Conservation (phyloP, 768 basidiomycete genomes). For the Tricholoma hemisulphureum region DNA sequence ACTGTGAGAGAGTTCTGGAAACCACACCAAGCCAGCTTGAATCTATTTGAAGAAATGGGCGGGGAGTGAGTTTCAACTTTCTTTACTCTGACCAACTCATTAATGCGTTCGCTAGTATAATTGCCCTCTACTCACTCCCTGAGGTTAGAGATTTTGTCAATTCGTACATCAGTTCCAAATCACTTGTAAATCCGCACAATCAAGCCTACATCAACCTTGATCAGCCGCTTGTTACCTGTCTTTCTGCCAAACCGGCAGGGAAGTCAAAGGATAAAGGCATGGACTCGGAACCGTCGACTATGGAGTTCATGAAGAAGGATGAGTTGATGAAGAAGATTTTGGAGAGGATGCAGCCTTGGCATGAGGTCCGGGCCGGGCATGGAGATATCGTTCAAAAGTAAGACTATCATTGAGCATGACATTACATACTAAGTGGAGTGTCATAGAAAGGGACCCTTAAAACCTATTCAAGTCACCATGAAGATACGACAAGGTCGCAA, state of each 20-base stretch:
- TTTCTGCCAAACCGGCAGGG: constrained; percentile 34
- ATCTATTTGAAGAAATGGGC: constrained; percentile 63
- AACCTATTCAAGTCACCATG: constrained; percentile 64
- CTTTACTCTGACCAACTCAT: neutral
- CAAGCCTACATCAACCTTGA: constrained; percentile 73
- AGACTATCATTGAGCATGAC: constrained; percentile 18
- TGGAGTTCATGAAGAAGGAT: constrained; percentile 65
- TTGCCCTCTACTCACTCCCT: constrained; percentile 49
- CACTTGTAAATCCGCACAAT: constrained; percentile 64
- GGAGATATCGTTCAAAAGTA: constrained; percentile 61
- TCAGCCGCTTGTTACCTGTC: constrained; percentile 35
- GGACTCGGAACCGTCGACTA: constrained; percentile 10
- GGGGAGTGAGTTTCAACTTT: constrained; percentile 49
- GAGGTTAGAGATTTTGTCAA: constrained; percentile 61
- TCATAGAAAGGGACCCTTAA: constrained; percentile 71
- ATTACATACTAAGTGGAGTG: neutral
- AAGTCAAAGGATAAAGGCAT: constrained; percentile 32
- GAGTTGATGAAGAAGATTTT: constrained; percentile 54
- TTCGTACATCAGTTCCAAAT: constrained; percentile 57
- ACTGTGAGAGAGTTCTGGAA: constrained; percentile 74
- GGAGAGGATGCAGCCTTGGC: constrained; percentile 75
- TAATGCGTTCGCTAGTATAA: constrained; percentile 37
- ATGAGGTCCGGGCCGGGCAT: constrained; percentile 57
- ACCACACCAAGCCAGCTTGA: constrained; percentile 54
- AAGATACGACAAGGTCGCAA: constrained; percentile 81